Base-by-base conservation (phyloP, 2,329 filamentous ascomycete species). In the Emmonsia crescens region DNA sequence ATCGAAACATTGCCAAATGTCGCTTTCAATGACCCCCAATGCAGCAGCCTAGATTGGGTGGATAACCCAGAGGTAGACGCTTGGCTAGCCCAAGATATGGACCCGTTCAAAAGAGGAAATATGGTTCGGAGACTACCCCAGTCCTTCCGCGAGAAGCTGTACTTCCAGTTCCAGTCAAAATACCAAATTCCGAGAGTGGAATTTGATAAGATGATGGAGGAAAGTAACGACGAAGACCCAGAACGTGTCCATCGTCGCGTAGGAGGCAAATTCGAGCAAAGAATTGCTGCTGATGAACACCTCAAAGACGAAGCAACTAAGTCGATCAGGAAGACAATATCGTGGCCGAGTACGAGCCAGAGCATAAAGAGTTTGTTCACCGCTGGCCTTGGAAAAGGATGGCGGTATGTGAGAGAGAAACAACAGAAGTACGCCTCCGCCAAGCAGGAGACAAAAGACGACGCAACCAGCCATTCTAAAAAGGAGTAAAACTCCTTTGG, bases 81-180 rank as follows among this genome's bases (percentile, higher is more conserved):
- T 66, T 81, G 78, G 19, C 79, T 99, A 24, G 80, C 82, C 49
- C 94, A 99, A 75, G 91, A 97, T 70, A 95, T 97, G 91, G 89
- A 96, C 69, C 89, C 92, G 0, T 78, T 89, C 62, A 91, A 89
- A 70, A 86, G 94, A 62, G 91, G 89, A 21, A 99, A 99, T 75
- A 99, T 99, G 90, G 93, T 99, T 10, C 86, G 94, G 5, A 87
- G 94, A 14, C 79, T 99, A 12, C 94, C 94, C 3, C 88, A 88
- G 68, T 82, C 86, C 5, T 97, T 99, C 81, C 85, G 94, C 44
- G 85, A 89, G 60, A 92, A 91, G 63, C 79, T 99, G 0, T 99
- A 99, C 77, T 96, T 96, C 74, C 86, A 92, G 69, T 99, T 96
- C 74, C 92, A 96, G 74, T 86, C 88, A 72, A 93, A 96, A 70